A percentile compares a stretch with the other conserved stretches of the same genome.
These are phyloP conservation scores for Oxyria digyna DNA, from an alignment of 148 eudicot species.

Conservation along the genomic window DNA sequence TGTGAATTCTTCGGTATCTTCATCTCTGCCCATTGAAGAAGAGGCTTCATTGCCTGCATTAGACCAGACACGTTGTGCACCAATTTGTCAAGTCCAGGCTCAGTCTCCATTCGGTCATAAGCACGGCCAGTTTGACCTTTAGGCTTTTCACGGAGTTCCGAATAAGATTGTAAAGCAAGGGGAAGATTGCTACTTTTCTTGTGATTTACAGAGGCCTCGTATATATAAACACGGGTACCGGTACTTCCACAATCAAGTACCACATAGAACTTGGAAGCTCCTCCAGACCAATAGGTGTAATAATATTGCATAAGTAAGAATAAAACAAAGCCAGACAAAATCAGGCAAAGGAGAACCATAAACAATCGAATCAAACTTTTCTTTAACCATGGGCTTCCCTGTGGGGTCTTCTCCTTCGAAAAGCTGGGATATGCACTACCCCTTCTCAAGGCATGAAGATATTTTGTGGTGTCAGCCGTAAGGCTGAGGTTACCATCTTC, in stretches of 20 bases:
- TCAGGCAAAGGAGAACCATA: conserved; percentile 43
- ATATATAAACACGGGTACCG: conserved; percentile 85
- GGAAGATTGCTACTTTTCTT: conserved; percentile 57
- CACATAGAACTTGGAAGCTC: conserved; percentile 62
- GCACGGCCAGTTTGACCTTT: conserved; percentile 70
- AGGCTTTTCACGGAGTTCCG: conserved; percentile 48
- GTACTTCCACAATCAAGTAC: conserved; percentile 98
- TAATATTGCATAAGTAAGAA: conserved; percentile 27
- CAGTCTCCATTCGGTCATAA: conserved; percentile 95
- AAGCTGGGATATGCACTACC: conserved; percentile 54
- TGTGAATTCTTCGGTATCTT: conserved; percentile 74
- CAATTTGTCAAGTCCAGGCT: conserved; percentile 92
- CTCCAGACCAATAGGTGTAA: conserved; percentile 53
- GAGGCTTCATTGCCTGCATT: conserved; percentile 67
- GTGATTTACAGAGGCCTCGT: conserved; percentile 56
- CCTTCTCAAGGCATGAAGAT: conserved; percentile 23
- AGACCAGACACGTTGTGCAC: conserved; percentile 72
- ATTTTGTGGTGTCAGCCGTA: conserved; percentile 25
- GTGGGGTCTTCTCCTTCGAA: conserved; percentile 65
- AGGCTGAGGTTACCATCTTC: conserved; percentile 34
- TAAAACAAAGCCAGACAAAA: conserved; percentile 39
- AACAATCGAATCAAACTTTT: conserved; percentile 49
- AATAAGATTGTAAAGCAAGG: conserved; percentile 58
- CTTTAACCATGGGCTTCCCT: conserved; percentile 20
- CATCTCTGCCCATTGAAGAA: conserved; percentile 81